Conservation (phyloP, 768 basidiomycete species). For the Trametes sanguinea region DNA sequence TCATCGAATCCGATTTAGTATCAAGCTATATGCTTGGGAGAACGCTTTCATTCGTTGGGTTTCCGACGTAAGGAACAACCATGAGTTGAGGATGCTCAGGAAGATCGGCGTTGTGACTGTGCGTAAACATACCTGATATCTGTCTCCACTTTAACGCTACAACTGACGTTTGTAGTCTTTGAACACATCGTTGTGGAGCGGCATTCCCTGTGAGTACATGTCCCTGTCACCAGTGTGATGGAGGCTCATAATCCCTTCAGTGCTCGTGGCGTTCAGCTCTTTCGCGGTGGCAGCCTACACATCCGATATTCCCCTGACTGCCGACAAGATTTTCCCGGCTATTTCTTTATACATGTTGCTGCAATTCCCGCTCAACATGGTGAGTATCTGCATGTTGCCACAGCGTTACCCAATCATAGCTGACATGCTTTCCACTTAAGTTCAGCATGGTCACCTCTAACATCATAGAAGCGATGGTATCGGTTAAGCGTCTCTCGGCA, state of each 20-base stretch:
- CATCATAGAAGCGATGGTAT: conserved; percentile 85
- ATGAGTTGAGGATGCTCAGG: conserved; percentile 78
- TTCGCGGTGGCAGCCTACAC: conserved; percentile 71
- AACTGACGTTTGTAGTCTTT: conserved; percentile 44
- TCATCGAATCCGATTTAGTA: conserved; percentile 45
- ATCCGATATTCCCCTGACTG: conserved; percentile 71
- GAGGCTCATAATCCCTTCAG: conserved; percentile 25
- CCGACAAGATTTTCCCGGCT: conserved; percentile 94
- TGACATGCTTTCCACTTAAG: conserved; percentile 36
- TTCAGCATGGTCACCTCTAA: conserved; percentile 74
- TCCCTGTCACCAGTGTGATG: too few relatives aligned
- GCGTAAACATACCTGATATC: conserved; percentile 24
- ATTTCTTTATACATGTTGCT: conserved; percentile 89
- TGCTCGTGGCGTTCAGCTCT: conserved; percentile 81
- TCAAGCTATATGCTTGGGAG: conserved; percentile 96
- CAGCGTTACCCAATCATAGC: too few relatives aligned
- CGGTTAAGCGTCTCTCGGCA: conserved; percentile 70
- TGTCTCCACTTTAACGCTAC: background rate
- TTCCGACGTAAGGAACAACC: conserved; percentile 75
- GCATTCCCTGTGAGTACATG: conserved; percentile 53
- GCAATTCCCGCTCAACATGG: conserved; percentile 85
- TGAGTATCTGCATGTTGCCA: conserved; percentile 27
- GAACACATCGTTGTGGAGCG: conserved; percentile 64
- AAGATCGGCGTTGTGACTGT: conserved; percentile 81
- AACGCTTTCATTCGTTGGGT: conserved; percentile 82